phyloP scores from a whole-genome alignment of 2,329 filamentous ascomycete genomes.

The Phaeosphaeriaceae sp. region DNA sequence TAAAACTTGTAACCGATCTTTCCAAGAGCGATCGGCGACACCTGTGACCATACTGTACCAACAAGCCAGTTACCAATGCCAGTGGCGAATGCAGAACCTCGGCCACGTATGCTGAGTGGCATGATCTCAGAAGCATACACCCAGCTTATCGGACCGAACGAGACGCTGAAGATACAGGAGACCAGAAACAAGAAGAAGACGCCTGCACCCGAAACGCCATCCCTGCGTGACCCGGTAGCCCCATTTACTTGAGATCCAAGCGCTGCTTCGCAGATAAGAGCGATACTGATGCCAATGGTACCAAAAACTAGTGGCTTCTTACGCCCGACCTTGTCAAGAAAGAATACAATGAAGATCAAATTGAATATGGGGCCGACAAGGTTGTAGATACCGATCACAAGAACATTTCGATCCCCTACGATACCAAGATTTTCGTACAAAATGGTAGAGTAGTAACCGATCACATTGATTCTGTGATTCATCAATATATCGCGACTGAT shows the following conservation, averaged over 20 bases:
- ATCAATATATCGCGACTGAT: slow-evolving; percentile 8
- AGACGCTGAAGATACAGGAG: slow-evolving; percentile 44
- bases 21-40: slow-evolving; percentile 60
- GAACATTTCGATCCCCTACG: slow-evolving; percentile 58
- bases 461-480: slow-evolving; percentile 57
- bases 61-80: slow-evolving; percentile 66
- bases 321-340: slow-evolving; percentile 60
- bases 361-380: slow-evolving; percentile 63
- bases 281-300: slow-evolving; percentile 61
- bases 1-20: slow-evolving; percentile 62
- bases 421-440: slow-evolving; percentile 66
- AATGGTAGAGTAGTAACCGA: slow-evolving; percentile 67
- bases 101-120: slow-evolving; percentile 68
- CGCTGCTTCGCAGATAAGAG: slow-evolving; percentile 64
- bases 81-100: slow-evolving; percentile 64
- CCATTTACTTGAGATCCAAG: slow-evolving; percentile 52
- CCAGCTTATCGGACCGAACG: slow-evolving; percentile 57
- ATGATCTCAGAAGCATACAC: slow-evolving; percentile 69
- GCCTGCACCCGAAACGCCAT: slow-evolving; percentile 63
- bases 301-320: slow-evolving; percentile 62
- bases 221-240: slow-evolving; percentile 37
- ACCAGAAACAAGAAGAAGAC: slow-evolving; percentile 70
- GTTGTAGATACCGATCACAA: slow-evolving; percentile 67
- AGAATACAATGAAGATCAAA: slow-evolving; percentile 65
- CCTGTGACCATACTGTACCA: slow-evolving; percentile 65